Base-by-base conservation (phyloP, 1,139 yeast species). In the Pichia sp. region DNA sequence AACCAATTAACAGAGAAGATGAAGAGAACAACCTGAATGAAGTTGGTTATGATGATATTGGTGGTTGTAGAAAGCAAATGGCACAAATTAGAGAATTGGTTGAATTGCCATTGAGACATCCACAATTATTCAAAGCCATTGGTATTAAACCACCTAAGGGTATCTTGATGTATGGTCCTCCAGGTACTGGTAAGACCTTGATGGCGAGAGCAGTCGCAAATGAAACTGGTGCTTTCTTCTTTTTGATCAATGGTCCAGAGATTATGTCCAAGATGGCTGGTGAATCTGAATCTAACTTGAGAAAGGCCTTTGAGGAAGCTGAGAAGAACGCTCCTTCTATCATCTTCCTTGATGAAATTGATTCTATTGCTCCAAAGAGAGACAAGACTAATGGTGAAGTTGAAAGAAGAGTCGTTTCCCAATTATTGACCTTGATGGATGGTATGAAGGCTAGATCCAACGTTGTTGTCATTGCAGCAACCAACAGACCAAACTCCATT, bases 231-330 rank as follows among this genome's bases (percentile, higher is more conserved):
- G 99, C 98, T 1, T 91, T 91, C 62, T 91, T 91, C 76, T 91
- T 91, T 62, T 74, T 91, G 57, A 91, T 91, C 60, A 91, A 91
- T 60, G 99, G 98, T 63, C 99, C 99, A n/a, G 98, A 91, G 66
- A 94, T 91, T 58, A 91, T 91, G 98, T 87, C 97, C 39, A 91
- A 91, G 67, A 91, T 91, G 99, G 98, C 99, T 32, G 99, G 99
- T 69, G 99, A 91, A 66, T 86, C 96, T 17, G 99, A 91, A 67
- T 84, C 95, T 29, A 91, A 91, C 57, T 72, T 91, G 62, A 80
- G 99, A 69, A 88, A 88, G 67, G 98, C 98, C 5, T 91, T 91
- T 55, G 99, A 91, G 64, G 98, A 91, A 66, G 98, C 99, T 35
- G 98, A 91, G 67, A 91, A 91, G 70, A 87, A 93, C 62, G 91